These are phyloP conservation scores for Pyricularia pennisetigena DNA, from an alignment of 2,329 filamentous ascomycete genomes.

Conservation along the genomic window DNA sequence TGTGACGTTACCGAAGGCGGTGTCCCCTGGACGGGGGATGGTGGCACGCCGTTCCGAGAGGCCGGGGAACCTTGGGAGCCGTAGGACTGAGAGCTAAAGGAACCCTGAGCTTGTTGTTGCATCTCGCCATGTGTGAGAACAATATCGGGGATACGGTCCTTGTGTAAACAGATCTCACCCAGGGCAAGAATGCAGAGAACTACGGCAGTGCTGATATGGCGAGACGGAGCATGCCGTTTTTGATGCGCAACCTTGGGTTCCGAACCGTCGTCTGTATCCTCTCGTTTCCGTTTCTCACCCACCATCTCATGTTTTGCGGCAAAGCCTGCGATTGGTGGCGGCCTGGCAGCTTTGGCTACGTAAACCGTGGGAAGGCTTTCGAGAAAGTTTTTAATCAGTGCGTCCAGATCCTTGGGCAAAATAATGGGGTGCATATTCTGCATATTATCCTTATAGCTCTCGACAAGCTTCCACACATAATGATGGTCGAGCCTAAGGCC, in stretches of 20 bases:
- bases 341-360: conserved; percentile 10
- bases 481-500: conserved; percentile 43
- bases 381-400: conserved; percentile 43
- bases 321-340: conserved; percentile 19
- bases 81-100: background rate
- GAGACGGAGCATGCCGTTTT: conserved; percentile 22
- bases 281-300: conserved; percentile 46
- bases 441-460: conserved; percentile 50
- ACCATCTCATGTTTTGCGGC: conserved; percentile 14
- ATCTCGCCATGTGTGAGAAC: conserved; percentile 25
- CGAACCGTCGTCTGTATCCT: conserved; percentile 28
- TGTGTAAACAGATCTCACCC: conserved; percentile 65
- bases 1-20: conserved; percentile 35
- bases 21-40: conserved; percentile 45
- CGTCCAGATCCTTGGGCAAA: conserved; percentile 39
- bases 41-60: conserved; percentile 39
- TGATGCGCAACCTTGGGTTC: conserved; percentile 16
- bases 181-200: conserved; percentile 76
- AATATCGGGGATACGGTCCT: conserved; percentile 43
- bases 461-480: conserved; percentile 42
- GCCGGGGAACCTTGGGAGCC: conserved; percentile 6
- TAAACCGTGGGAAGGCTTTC: conserved; percentile 30
- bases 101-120: background rate
- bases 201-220: conserved; percentile 70
- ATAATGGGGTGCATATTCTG: conserved; percentile 58